These are phyloP conservation scores for Magnaporthales sp. DNA, from an alignment of 2,329 filamentous ascomycete genomes.

Conservation along the genomic window DNA sequence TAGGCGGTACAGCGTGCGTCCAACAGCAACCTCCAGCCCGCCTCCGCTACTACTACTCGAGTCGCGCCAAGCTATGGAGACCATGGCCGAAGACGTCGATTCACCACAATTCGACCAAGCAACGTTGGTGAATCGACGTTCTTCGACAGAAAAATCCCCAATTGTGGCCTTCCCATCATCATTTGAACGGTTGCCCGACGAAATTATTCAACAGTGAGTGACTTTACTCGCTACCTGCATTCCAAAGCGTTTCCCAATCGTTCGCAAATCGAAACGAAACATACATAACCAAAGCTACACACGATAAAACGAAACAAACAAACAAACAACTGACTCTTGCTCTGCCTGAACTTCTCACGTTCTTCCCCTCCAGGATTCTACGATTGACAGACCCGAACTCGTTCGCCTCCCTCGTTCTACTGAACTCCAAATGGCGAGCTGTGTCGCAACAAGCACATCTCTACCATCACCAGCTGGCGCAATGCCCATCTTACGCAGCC, in stretches of 20 bases:
- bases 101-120: background rate
- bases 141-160: slow-evolving; percentile 25
- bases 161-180: slow-evolving; percentile 24
- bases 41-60: background rate
- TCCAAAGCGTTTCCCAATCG: slow-evolving; percentile 4
- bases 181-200: slow-evolving; percentile 53
- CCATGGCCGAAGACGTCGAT: slow-evolving; percentile 10
- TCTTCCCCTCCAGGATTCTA: slow-evolving; percentile 42
- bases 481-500: slow-evolving; percentile 49
- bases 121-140: background rate
- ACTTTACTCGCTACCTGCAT: background rate
- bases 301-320: background rate
- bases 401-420: slow-evolving; percentile 57
- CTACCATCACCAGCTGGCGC: slow-evolving; percentile 53
- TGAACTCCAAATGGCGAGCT: slow-evolving; percentile 57
- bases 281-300: background rate
- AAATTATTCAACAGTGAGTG: slow-evolving; percentile 61
- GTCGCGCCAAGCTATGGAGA: background rate
- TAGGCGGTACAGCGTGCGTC: background rate
- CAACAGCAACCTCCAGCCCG: background rate
- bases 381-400: slow-evolving; percentile 49
- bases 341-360: slow-evolving; percentile 9
- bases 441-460: slow-evolving; percentile 56
- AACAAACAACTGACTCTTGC: background rate
- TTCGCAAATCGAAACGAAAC: background rate